phyloP scores from a whole-genome alignment of 73 alveolate genomes.

The Symbiodinium pilosum region DNA sequence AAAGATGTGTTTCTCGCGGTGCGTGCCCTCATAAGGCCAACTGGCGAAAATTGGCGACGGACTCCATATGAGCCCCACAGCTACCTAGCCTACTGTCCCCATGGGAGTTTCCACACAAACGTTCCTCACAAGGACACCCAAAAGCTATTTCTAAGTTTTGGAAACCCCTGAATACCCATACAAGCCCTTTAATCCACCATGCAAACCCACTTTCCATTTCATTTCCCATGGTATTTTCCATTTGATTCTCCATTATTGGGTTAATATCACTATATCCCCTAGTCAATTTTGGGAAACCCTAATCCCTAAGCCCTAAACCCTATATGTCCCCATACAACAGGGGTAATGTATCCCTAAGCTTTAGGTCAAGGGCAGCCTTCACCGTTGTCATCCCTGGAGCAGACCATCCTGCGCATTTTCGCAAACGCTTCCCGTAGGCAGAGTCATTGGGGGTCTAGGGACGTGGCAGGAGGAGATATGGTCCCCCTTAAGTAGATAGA shows the following conservation, averaged over 20 bases:
- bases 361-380: background rate
- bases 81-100: background rate
- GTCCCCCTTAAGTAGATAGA: too few species aligned
- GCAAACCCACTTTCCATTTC: too few species aligned
- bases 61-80: background rate
- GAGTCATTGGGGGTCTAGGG: too few species aligned
- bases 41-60: too few species aligned
- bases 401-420: background rate
- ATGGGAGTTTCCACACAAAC: background rate
- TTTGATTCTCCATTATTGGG: too few species aligned
- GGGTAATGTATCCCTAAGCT: background rate
- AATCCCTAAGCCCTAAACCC: background rate
- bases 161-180: too few species aligned
- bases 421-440: background rate
- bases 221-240: too few species aligned
- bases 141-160: background rate
- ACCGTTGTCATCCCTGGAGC: background rate
- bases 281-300: too few species aligned
- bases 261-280: too few species aligned
- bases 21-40: too few species aligned
- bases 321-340: background rate
- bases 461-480: too few species aligned
- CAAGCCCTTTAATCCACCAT: too few species aligned
- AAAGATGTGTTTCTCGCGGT: background rate
- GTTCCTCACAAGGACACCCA: background rate